Evolutionary conservation across 305 asterid species (phyloP).

Genomic region (Ilex paraguariensis): DNA sequence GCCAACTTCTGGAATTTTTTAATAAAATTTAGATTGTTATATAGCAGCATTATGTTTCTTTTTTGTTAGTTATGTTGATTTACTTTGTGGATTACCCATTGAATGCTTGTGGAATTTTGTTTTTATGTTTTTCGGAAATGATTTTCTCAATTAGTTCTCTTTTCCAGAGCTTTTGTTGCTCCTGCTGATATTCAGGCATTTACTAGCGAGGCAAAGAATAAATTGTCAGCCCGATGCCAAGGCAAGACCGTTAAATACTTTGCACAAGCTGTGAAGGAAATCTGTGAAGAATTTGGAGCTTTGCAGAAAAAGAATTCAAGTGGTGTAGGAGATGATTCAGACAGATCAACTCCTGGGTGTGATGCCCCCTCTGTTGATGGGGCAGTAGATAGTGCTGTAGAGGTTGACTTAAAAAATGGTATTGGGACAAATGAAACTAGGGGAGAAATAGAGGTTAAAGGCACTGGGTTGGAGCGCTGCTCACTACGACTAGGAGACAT

Average conservation of each 20-base stretch:
- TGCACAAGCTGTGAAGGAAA: slow-evolving; percentile 78
- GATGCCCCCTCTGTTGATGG: slow-evolving; percentile 37
- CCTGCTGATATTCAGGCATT: slow-evolving; percentile 86
- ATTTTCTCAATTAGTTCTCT: slow-evolving; percentile 1
- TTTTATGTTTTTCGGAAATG: no score
- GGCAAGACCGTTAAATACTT: slow-evolving; percentile 62
- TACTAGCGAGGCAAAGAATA: slow-evolving; percentile 64
- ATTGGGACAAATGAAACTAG: slow-evolving; percentile 25
- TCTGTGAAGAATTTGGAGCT: slow-evolving; percentile 70
- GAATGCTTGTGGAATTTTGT: no score
- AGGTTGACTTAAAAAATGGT: slow-evolving; percentile 31
- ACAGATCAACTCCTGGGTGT: slow-evolving; percentile 38
- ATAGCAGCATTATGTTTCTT: no score
- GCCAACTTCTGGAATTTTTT: no score
- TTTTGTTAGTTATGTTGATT: no score
- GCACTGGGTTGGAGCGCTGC: slow-evolving; percentile 38
- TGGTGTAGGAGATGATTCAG: slow-evolving; percentile 39
- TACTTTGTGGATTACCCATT: no score
- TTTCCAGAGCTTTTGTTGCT: slow-evolving; percentile 88
- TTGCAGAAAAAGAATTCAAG: slow-evolving; percentile 42
- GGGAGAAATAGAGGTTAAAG: slow-evolving; percentile 33
- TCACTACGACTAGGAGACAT: slow-evolving; percentile 36
- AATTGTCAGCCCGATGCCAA: slow-evolving; percentile 60
- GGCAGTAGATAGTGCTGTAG: slow-evolving; percentile 32
- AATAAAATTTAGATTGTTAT: no score